Percentiles rank a stretch among this genome's conserved stretches.
Evolutionary conservation across 257 asterid genomes (phyloP).

Genomic region (Anisodus tanguticus): DNA sequence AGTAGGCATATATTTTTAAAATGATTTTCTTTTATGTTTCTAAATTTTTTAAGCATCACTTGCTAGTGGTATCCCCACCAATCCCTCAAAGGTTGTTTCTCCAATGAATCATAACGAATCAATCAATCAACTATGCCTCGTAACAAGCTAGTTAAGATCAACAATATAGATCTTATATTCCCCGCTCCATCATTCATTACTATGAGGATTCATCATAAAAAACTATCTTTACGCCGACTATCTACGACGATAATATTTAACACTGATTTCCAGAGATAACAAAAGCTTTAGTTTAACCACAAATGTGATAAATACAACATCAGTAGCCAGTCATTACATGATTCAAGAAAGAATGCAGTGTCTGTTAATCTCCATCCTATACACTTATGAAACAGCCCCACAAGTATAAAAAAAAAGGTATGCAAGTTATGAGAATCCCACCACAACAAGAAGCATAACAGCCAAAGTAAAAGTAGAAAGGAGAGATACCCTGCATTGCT

Average conservation of each 20-base stretch:
- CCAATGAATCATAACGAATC: not conserved
- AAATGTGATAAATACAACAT: constrained; percentile 28
- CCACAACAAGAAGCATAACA: constrained; percentile 18
- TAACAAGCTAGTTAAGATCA: not conserved
- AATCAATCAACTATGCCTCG: constrained; percentile 1
- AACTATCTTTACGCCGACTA: not conserved
- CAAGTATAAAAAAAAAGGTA: not conserved
- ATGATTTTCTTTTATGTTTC: not conserved
- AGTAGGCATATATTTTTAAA: not conserved
- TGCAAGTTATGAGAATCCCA: constrained; percentile 13
- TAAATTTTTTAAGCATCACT: not conserved
- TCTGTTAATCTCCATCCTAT: constrained; percentile 29
- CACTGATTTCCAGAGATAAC: not conserved
- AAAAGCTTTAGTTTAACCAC: not conserved
- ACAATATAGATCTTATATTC: not conserved
- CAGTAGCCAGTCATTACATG: constrained; percentile 19
- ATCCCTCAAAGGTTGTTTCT: not conserved
- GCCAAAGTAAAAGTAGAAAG: not conserved
- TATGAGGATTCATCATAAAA: not conserved
- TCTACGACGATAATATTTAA: not conserved
- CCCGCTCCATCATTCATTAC: not conserved
- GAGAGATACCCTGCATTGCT: too few relatives aligned
- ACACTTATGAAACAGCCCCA: constrained; percentile 32
- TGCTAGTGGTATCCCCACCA: not conserved
- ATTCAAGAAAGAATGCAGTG: constrained; percentile 27